Conservation (phyloP, 306 rosid species). For the Crotalaria pallida region DNA sequence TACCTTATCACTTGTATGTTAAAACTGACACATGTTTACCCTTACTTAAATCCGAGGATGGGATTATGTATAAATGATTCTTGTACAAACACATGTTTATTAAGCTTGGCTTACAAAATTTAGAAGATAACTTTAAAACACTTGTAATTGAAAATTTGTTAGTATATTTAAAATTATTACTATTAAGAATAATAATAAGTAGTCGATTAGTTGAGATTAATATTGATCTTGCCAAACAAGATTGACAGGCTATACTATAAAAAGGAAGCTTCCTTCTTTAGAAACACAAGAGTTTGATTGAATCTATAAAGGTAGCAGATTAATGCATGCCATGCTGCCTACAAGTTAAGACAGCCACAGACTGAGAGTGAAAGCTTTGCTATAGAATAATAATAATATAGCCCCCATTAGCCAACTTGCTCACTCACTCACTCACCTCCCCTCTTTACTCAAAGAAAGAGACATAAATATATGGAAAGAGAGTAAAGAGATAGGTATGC, state of each 20-base stretch:
- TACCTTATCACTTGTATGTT: no score
- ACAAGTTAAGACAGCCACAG: slow-evolving; percentile 11
- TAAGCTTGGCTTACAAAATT: no score
- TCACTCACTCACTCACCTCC: slow-evolving; percentile 1
- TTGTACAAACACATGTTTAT: no score
- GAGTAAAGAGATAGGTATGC: neutral
- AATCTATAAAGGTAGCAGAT: slow-evolving; percentile 13
- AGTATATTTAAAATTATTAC: no score
- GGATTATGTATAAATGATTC: no score
- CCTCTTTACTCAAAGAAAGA: slow-evolving; percentile 19
- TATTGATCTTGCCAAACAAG: no score
- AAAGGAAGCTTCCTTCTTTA: neutral
- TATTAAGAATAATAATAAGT: no score
- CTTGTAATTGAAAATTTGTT: no score
- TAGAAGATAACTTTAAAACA: no score
- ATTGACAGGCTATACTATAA: neutral
- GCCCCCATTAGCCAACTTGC: slow-evolving; percentile 29
- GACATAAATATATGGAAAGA: neutral
- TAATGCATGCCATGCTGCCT: slow-evolving; percentile 25
- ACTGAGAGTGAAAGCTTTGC: neutral
- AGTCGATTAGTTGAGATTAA: no score
- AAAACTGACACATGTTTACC: no score
- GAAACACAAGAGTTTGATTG: neutral
- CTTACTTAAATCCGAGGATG: no score
- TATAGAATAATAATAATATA: neutral